phyloP scores from a whole-genome alignment of 148 eudicot species.

The Arbutus unedo region DNA sequence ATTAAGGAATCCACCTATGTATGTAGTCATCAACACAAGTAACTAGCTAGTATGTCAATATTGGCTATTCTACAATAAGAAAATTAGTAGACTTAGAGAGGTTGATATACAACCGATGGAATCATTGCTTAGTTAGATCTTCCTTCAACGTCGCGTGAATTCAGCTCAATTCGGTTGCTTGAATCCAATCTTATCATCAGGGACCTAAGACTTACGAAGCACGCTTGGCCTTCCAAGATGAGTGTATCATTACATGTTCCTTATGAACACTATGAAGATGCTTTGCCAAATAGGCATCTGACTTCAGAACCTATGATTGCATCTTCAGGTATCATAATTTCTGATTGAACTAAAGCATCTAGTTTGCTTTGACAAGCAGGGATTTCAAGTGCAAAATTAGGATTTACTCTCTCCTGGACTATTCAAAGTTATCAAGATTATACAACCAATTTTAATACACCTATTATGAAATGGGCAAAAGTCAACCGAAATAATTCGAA shows the following conservation, averaged over 20 bases:
- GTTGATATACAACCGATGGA: conserved; percentile 13
- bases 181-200: conserved; percentile 17
- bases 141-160: conserved; percentile 14
- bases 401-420: conserved; percentile 6
- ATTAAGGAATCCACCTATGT: conserved; percentile 14
- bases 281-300: conserved; percentile 17
- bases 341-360: conserved; percentile 21
- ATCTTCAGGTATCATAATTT: conserved; percentile 22
- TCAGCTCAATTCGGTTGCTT: conserved; percentile 17
- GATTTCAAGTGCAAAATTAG: conserved; percentile 18
- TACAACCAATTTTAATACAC: conserved; percentile 7
- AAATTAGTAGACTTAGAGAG: conserved; percentile 1
- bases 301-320: conserved; percentile 16
- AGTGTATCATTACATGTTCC: conserved; percentile 18
- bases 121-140: conserved; percentile 21
- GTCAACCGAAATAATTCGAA: background rate
- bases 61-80: conserved; percentile 14
- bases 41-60: background rate
- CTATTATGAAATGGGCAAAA: background rate
- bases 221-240: conserved; percentile 18
- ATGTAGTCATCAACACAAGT: conserved; percentile 13
- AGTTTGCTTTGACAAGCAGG: conserved; percentile 24
- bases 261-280: conserved; percentile 16
- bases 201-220: conserved; percentile 15
- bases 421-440: conserved; percentile 11